Evolutionary conservation across 2,329 filamentous ascomycete species (phyloP).

Genomic region (Alternaria dauci): DNA sequence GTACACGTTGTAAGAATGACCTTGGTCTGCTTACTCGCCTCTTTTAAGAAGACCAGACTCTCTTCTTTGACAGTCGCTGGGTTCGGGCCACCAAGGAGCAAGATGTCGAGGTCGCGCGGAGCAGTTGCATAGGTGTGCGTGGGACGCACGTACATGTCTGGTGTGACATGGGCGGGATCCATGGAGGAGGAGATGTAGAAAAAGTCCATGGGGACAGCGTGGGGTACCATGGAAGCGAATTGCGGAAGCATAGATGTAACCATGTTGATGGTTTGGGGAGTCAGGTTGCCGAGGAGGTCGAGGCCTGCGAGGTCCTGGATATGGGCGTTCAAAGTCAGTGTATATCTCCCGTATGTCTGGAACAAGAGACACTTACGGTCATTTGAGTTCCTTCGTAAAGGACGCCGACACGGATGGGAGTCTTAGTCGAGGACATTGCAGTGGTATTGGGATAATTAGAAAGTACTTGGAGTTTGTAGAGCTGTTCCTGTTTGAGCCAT

Average conservation of each 20-base stretch:
- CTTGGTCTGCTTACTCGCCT: constrained; percentile 48
- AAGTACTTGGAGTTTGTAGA: neutral
- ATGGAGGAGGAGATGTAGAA: constrained; percentile 51
- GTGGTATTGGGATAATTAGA: neutral
- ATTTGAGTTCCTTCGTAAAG: constrained; percentile 53
- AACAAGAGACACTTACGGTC: constrained; percentile 8
- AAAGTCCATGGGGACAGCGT: constrained; percentile 48
- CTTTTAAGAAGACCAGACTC: constrained; percentile 49
- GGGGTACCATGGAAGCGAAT: constrained; percentile 22
- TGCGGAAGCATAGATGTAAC: constrained; percentile 20
- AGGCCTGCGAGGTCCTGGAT: constrained; percentile 49
- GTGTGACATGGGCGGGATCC: constrained; percentile 43
- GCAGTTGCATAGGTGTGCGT: constrained; percentile 53
- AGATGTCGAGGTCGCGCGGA: constrained; percentile 54
- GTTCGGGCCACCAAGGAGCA: constrained; percentile 51
- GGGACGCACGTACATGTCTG: constrained; percentile 46
- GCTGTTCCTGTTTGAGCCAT: neutral
- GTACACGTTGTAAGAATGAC: constrained; percentile 53
- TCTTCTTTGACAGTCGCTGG: constrained; percentile 41
- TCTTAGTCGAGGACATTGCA: constrained; percentile 3
- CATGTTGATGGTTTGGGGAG: constrained; percentile 33
- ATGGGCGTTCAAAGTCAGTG: neutral
- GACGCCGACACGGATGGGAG: constrained; percentile 52
- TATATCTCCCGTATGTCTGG: neutral
- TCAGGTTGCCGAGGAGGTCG: constrained; percentile 53